Conservation (phyloP, 257 asterid genomes). For the Craterostigma plantagineum region DNA sequence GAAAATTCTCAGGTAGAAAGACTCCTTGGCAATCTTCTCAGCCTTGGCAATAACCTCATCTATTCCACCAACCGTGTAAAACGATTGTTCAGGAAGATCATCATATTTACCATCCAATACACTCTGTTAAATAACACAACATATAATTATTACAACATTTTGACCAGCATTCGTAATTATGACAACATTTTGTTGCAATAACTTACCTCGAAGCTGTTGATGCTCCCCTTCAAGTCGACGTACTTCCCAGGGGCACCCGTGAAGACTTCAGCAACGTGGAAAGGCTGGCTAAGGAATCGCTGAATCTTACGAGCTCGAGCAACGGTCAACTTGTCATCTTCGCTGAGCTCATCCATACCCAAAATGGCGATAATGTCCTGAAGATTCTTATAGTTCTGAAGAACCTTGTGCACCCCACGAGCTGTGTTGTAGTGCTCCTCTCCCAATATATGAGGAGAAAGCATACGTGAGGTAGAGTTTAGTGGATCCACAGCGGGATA, state of each 20-base stretch:
- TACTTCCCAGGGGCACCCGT: slow-evolving; percentile 96
- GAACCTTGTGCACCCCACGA: slow-evolving; percentile 94
- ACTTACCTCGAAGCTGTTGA: slow-evolving; percentile 76
- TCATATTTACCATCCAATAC: slow-evolving; percentile 79
- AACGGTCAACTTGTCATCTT: slow-evolving; percentile 89
- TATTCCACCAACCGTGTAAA: slow-evolving; percentile 90
- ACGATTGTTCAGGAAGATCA: slow-evolving; percentile 70
- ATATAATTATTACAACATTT: too few relatives aligned
- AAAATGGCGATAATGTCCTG: slow-evolving; percentile 96
- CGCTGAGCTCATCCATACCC: slow-evolving; percentile 98
- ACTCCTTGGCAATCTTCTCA: slow-evolving; percentile 49
- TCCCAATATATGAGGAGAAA: slow-evolving; percentile 89
- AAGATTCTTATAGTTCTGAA: slow-evolving; percentile 92
- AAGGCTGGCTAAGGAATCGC: slow-evolving; percentile 87
- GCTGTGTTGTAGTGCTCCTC: slow-evolving; percentile 92
- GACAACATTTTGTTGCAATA: background rate
- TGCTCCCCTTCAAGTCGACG: slow-evolving; percentile 89
- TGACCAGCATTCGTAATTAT: too few relatives aligned
- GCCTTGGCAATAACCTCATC: slow-evolving; percentile 65
- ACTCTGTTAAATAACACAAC: slow-evolving; percentile 21
- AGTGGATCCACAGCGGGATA: slow-evolving; percentile 97
- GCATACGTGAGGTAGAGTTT: slow-evolving; percentile 96
- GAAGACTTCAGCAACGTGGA: slow-evolving; percentile 98
- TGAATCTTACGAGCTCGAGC: slow-evolving; percentile 93
- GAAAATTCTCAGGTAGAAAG: slow-evolving; percentile 18